These are phyloP conservation scores for Lophiotrema nucula DNA, from an alignment of 495 filamentous ascomycete genomes.

Conservation along the genomic window DNA sequence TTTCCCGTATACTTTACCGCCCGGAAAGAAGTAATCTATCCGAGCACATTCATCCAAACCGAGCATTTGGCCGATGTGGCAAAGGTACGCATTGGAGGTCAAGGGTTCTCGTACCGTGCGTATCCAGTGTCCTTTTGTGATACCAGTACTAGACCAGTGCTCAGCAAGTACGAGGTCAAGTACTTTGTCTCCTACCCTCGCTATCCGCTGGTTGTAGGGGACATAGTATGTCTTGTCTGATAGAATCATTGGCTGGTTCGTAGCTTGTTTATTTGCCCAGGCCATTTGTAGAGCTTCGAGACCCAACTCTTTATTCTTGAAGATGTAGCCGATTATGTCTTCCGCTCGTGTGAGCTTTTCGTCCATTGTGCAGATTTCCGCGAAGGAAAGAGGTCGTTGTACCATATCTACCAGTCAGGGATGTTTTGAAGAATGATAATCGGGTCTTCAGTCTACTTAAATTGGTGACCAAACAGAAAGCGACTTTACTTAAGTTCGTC, in stretches of 20 bases:
- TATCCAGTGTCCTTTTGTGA: not conserved
- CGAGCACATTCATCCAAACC: not conserved
- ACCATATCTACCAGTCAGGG: no score
- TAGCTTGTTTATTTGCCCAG: no score
- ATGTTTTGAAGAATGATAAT: no score
- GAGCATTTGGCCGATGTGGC: not conserved
- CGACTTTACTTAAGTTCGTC: no score
- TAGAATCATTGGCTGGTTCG: no score
- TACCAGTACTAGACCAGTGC: not conserved
- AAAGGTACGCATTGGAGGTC: not conserved
- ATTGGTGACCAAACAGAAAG: no score
- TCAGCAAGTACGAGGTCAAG: not conserved
- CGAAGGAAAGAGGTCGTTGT: not conserved
- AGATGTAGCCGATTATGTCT: slow-evolving; percentile 6
- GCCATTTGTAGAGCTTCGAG: slow-evolving; percentile 9
- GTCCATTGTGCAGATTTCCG: not conserved
- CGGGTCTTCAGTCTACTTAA: no score
- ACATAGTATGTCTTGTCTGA: not conserved
- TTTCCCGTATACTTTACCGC: not conserved
- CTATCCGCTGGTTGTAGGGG: not conserved
- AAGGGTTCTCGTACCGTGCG: not conserved
- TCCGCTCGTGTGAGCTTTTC: not conserved
- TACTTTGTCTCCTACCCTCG: not conserved
- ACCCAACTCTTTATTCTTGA: not conserved
- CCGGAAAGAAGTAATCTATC: no score